Percentiles rank a stretch among this genome's conserved stretches.
Conservation (phyloP, 179 eudicot genomes). For the Nepenthes alata region DNA sequence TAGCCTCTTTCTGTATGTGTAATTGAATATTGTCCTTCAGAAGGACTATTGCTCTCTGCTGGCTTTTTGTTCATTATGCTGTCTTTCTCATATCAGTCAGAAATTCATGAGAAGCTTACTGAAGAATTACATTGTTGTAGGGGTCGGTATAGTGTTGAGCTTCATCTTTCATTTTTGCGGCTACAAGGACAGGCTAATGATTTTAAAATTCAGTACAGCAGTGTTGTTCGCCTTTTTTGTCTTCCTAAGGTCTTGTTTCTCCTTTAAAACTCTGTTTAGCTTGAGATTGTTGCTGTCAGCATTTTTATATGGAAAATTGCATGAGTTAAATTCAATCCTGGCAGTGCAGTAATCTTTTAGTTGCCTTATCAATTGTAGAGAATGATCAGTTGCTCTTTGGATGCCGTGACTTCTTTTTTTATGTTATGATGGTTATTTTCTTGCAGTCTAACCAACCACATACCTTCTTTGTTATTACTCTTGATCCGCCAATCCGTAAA, state of each 20-base stretch:
- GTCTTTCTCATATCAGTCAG: background rate
- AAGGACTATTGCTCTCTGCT: too few species aligned
- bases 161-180: conserved; percentile 83
- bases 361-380: too few species aligned
- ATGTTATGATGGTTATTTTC: background rate
- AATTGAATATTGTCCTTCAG: too few species aligned
- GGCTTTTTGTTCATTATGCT: background rate
- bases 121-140: conserved; percentile 23
- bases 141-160: conserved; percentile 92
- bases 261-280: background rate
- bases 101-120: conserved; percentile 5
- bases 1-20: too few species aligned
- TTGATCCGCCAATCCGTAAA: conserved; percentile 96
- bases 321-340: too few species aligned
- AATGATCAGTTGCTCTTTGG: background rate
- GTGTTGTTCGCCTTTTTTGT: conserved; percentile 79
- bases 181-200: conserved; percentile 97
- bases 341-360: too few species aligned
- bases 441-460: conserved; percentile 93
- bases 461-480: conserved; percentile 84
- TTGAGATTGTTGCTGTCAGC: too few species aligned
- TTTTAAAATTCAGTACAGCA: conserved; percentile 94
- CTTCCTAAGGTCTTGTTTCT: conserved; percentile 65
- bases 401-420: background rate
- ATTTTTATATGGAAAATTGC: too few species aligned